phyloP scores from a whole-genome alignment of 1,284 basidiomycete species.

The Cryptococcus floricola region DNA sequence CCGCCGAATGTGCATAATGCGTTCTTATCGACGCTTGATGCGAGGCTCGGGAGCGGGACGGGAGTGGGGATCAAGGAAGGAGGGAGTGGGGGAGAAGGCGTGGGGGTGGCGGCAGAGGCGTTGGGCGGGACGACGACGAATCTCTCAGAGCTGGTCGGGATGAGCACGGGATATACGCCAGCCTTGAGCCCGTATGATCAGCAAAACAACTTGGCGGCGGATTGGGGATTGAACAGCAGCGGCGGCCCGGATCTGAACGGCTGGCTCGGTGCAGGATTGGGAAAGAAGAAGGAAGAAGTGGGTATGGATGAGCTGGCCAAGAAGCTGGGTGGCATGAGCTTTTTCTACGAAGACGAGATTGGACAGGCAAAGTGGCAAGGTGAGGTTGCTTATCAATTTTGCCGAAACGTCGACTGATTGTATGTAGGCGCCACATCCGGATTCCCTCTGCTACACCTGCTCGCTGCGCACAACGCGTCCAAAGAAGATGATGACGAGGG shows the following conservation, averaged over 20 bases:
- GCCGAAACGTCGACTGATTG: background rate
- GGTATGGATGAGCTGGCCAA: conserved; percentile 38
- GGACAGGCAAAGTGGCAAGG: conserved; percentile 52
- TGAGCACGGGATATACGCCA: background rate
- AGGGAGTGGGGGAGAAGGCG: conserved; percentile 36
- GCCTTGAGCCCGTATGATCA: background rate
- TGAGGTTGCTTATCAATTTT: conserved; percentile 15
- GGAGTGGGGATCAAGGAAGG: conserved; percentile 43
- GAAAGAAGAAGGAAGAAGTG: conserved; percentile 20
- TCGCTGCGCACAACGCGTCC: conserved; percentile 58
- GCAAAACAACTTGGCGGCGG: conserved; percentile 6
- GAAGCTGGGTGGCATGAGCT: conserved; percentile 45
- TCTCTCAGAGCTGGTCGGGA: background rate
- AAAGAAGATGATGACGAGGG: conserved; percentile 16
- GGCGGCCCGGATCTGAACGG: conserved; percentile 4
- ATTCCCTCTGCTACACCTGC: conserved; percentile 72
- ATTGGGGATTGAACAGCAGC: conserved; percentile 6
- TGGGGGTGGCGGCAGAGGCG: conserved; percentile 38
- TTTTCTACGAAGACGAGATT: conserved; percentile 51
- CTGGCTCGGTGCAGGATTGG: conserved; percentile 9
- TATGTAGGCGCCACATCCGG: conserved; percentile 73
- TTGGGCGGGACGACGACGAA: conserved; percentile 16
- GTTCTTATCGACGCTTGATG: conserved; percentile 45
- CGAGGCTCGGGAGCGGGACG: conserved; percentile 39
- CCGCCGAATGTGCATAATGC: conserved; percentile 50